Conservation (phyloP, 164 flowering plant species). For the Vitis rupestris region DNA sequence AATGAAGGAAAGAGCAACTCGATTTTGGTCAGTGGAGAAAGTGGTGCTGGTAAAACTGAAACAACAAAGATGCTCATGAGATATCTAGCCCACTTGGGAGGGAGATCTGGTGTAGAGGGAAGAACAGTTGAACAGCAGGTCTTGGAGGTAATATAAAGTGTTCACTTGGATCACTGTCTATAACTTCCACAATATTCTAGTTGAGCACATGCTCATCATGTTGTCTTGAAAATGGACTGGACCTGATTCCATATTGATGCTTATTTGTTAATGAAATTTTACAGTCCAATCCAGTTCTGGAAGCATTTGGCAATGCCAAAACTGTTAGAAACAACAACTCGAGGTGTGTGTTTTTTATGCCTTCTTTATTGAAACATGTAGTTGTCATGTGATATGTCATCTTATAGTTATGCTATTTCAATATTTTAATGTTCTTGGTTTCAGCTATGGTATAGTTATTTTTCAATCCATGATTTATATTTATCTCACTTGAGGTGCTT, state of each 20-base stretch:
- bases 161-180: too few species aligned
- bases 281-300: constrained; percentile 37
- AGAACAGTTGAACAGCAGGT: constrained; percentile 11
- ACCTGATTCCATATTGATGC: too few species aligned
- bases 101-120: constrained; percentile 33
- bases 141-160: neutral
- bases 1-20: constrained; percentile 33
- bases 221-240: too few species aligned
- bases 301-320: constrained; percentile 37
- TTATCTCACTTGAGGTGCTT: too few species aligned
- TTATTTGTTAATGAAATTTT: neutral
- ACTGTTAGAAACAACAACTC: constrained; percentile 37
- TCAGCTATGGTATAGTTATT: neutral
- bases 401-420: neutral
- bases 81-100: constrained; percentile 35
- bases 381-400: too few species aligned
- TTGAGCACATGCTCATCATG: too few species aligned
- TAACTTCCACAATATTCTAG: neutral
- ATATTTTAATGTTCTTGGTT: neutral
- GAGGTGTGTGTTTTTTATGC: constrained; percentile 13
- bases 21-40: constrained; percentile 39
- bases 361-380: neutral
- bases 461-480: too few species aligned
- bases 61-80: constrained; percentile 42
- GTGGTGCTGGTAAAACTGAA: constrained; percentile 45